Evolutionary conservation across 106 monocot genomes (phyloP), one percentile per base, ranked within the genome.

Genomic region (Xerophyta viscosa): DNA sequence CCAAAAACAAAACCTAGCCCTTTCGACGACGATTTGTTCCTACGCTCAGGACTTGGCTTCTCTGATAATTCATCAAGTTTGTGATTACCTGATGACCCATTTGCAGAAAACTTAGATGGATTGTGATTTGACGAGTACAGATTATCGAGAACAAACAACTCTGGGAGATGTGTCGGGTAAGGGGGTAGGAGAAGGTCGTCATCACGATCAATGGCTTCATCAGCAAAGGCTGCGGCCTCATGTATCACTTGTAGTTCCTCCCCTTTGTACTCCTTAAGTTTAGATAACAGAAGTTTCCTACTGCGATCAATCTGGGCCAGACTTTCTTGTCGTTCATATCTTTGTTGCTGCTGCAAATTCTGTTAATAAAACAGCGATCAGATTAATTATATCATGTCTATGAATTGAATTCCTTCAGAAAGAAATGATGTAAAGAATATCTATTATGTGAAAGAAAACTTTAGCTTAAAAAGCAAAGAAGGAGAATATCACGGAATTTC

Each of bases 271-370:
- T 78, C 74, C 45, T 66, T 77, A 18, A 85, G 71, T 69, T 85
- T 85, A 64, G 37, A 50, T 1, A 85, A 54, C 20, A 91, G 37
- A 17, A 47, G 39, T 65, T 58, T 70, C 48, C 91, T 68, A 61
- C 91, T 85, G 6, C 74, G 52, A 57, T 78, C 78, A 39, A 91
- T 86, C 71, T 91, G 74, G 62, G 57, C 41, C 18, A 91, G 69
- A 18, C 54, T 66, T 22, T 71, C 59, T 61, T 91, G 81, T 54
- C 91, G 81, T 51, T 91, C 78, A 44, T 85, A 81, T 52, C 68
- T 86, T 70, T 91, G 91, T 29, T 85, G 91, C 29, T 78, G 85
- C 27, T 85, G 77, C 53, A 91, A 58, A 60, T 29, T 72, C 91
- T 86, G 57, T 2, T 7, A 13, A 46, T 11, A 46, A n/a, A n/a